Percentiles rank a stretch among this genome's conserved stretches.
Conservation (phyloP, 192 early-diverging fungal species). For the Entomortierella beljakovae region DNA sequence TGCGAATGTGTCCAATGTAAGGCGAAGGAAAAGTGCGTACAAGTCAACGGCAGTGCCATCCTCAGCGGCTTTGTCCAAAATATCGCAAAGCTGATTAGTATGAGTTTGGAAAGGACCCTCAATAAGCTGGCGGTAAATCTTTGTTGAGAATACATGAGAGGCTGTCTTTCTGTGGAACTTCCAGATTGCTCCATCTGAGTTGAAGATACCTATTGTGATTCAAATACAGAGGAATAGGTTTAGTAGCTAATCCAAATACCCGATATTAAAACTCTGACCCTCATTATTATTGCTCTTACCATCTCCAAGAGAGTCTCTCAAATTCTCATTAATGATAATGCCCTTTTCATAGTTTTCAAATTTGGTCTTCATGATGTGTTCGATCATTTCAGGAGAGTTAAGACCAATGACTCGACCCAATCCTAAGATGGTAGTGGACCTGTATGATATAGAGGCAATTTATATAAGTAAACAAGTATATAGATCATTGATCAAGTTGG, state of each 20-base stretch:
- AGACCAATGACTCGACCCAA: constrained; percentile 46
- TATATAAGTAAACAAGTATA: background rate
- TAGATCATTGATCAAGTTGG: too few species aligned
- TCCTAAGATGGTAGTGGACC: constrained; percentile 41
- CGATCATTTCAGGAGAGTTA: constrained; percentile 40
- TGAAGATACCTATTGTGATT: constrained; percentile 37
- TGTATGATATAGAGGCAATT: constrained; percentile 8
- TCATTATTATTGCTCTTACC: constrained; percentile 12
- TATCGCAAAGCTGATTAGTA: constrained; percentile 23
- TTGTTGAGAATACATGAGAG: constrained; percentile 50
- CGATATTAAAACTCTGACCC: too few species aligned
- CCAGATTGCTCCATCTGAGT: constrained; percentile 47
- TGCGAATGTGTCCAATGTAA: constrained; percentile 61
- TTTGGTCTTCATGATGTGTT: constrained; percentile 54
- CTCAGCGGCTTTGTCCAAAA: constrained; percentile 34
- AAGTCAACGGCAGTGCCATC: constrained; percentile 48
- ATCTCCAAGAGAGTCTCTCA: constrained; percentile 47
- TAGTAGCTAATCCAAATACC: too few species aligned
- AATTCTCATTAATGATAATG: constrained; percentile 18
- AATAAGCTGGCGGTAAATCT: constrained; percentile 44
- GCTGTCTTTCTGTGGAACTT: constrained; percentile 50
- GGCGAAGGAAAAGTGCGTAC: constrained; percentile 56
- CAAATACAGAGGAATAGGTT: too few species aligned
- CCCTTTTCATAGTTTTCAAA: constrained; percentile 56
- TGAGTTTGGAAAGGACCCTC: constrained; percentile 38